A percentile compares a stretch with the other conserved stretches of the same genome.
phyloP scores from a whole-genome alignment of 176 grass and related monocot genomes.

The Aegilops umbellulata region DNA sequence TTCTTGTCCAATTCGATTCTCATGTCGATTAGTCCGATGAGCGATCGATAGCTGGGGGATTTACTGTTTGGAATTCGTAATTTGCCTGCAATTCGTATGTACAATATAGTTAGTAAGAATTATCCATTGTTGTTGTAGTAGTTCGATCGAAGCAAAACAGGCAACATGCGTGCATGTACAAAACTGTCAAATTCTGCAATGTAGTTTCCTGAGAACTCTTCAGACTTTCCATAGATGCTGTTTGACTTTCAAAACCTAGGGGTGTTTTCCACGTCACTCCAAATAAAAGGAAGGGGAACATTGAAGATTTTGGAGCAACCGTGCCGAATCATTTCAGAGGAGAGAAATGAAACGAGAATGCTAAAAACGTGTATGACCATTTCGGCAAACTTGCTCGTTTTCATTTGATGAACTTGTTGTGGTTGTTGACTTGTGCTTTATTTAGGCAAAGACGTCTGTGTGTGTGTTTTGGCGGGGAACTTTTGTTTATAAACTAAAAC shows the following conservation, averaged over 20 bases:
- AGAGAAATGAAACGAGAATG: not conserved
- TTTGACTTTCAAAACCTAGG: not conserved
- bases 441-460: too few species aligned
- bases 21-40: constrained; percentile 55
- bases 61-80: constrained; percentile 35
- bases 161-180: not conserved
- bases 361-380: not conserved
- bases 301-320: not conserved
- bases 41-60: constrained; percentile 53
- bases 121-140: not conserved
- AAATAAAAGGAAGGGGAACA: not conserved
- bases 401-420: not conserved
- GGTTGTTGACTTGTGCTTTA: too few species aligned
- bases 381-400: not conserved
- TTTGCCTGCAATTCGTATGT: constrained; percentile 34
- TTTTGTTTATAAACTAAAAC: not conserved
- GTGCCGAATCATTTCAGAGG: not conserved
- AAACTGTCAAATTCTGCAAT: not conserved
- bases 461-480: not conserved
- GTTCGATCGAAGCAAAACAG: not conserved
- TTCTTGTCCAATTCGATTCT: constrained; percentile 62
- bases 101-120: not conserved
- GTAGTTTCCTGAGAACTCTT: not conserved
- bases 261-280: not conserved
- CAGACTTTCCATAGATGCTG: not conserved